Evolutionary conservation across 306 rosid genomes (phyloP).

Genomic region (barrel medic (Medicago truncatula)): DNA sequence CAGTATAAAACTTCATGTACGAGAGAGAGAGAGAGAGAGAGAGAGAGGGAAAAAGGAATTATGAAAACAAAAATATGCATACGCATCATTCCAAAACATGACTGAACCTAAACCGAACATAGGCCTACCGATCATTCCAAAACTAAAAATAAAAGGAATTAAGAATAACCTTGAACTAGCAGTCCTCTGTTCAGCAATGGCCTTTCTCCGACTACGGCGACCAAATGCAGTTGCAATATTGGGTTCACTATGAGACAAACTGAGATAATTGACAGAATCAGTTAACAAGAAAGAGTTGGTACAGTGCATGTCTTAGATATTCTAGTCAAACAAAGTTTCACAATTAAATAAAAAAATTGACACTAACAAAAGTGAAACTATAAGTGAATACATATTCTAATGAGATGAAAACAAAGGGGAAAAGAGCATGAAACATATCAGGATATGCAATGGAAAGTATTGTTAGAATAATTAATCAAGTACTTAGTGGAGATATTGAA

Average conservation of each 20-base stretch:
- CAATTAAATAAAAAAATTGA: conserved; percentile 30
- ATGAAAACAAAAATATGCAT: too few species aligned
- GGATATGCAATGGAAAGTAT: conserved; percentile 18
- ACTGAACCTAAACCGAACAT: conserved; percentile 35
- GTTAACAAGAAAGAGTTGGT: conserved; percentile 53
- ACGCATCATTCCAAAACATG: too few species aligned
- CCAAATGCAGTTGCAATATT: conserved; percentile 94
- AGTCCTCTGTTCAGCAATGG: conserved; percentile 96
- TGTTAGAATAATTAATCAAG: too few species aligned
- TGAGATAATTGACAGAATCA: conserved; percentile 64
- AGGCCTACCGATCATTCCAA: conserved; percentile 37
- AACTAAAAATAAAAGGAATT: conserved; percentile 40
- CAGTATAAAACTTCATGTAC: conserved; percentile 33
- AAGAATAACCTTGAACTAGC: conserved; percentile 96
- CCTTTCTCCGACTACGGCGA: conserved; percentile 97
- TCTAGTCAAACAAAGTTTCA: conserved; percentile 44
- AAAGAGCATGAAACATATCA: conserved; percentile 27
- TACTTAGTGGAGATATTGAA: too few species aligned
- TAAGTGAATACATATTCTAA: conserved; percentile 18
- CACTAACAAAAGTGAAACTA: conserved; percentile 26
- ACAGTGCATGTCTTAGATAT: conserved; percentile 44
- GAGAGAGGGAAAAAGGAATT: too few species aligned
- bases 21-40: too few species aligned
- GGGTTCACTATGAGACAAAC: conserved; percentile 99
- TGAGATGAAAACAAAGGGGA: conserved; percentile 35